Evolutionary conservation across 257 asterid genomes (phyloP).

Genomic region (Sherardia arvensis): DNA sequence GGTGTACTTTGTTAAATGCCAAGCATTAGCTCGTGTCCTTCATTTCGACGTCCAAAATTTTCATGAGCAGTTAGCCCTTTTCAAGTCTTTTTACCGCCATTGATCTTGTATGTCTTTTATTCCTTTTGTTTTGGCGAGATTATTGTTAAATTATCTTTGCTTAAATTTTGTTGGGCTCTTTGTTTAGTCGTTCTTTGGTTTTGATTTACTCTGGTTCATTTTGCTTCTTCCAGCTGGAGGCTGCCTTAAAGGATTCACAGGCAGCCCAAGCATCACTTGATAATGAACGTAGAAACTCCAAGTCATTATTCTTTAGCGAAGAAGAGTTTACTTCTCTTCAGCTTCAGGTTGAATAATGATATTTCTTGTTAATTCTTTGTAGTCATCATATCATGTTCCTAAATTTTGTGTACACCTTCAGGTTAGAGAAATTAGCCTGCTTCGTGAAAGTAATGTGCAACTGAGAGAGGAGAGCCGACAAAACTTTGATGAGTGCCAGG

Average conservation of each 20-base stretch:
- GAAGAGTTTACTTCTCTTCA: constrained; percentile 75
- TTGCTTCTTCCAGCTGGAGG: constrained; percentile 32
- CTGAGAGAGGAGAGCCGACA: constrained; percentile 85
- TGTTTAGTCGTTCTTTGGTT: background rate
- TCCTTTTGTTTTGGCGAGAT: no score
- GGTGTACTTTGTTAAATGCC: background rate
- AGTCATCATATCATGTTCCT: background rate
- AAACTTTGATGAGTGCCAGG: constrained; percentile 85
- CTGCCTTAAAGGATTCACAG: constrained; percentile 68
- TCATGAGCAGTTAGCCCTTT: background rate
- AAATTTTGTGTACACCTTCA: constrained; percentile 3
- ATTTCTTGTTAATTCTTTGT: background rate
- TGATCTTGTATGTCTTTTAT: no score
- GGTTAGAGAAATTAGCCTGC: constrained; percentile 75
- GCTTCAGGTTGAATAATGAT: constrained; percentile 34
- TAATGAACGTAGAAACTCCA: constrained; percentile 54
- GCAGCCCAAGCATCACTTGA: constrained; percentile 59
- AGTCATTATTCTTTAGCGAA: constrained; percentile 46
- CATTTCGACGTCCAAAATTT: no score
- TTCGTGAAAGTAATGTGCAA: constrained; percentile 90
- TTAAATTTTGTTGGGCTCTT: no score
- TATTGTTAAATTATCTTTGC: no score
- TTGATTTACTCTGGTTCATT: background rate
- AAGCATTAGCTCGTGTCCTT: background rate
- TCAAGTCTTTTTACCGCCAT: background rate